Evolutionary conservation across 441 rosid species (phyloP).

Genomic region (Erodium trifolium): DNA sequence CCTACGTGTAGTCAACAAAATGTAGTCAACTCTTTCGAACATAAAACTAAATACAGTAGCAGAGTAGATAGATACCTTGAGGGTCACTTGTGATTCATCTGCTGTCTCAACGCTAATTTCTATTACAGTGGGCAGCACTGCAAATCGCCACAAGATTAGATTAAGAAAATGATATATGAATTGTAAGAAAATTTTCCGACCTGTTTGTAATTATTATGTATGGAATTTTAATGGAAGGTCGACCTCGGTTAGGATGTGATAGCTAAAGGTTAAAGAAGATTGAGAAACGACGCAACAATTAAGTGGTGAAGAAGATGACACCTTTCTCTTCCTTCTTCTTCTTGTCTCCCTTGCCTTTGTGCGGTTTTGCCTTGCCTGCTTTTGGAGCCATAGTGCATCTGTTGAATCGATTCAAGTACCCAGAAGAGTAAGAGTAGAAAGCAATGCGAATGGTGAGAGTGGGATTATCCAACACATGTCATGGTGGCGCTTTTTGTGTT

Average conservation of each 20-base stretch:
- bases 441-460: not conserved
- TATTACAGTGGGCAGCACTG: constrained; percentile 61
- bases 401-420: too few relatives aligned
- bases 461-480: not conserved
- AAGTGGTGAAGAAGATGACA: constrained; percentile 9
- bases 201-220: too few relatives aligned
- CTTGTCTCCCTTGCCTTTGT: constrained; percentile 63
- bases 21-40: too few relatives aligned
- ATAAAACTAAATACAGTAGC: too few relatives aligned
- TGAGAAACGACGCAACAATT: too few relatives aligned
- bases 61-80: constrained; percentile 32
- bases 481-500: not conserved
- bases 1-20: constrained; percentile 30
- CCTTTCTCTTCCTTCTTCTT: constrained; percentile 83
- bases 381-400: constrained; percentile 62
- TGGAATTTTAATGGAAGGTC: too few relatives aligned
- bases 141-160: not conserved
- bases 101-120: constrained; percentile 53
- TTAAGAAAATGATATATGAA: too few relatives aligned
- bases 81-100: constrained; percentile 52
- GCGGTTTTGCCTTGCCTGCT: constrained; percentile 53
- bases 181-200: too few relatives aligned
- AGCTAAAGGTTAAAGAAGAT: too few relatives aligned
- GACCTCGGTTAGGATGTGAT: too few relatives aligned
- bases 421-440: not conserved